Base-by-base conservation (phyloP, 306 rosid genomes). In the Prunus fruticosa region DNA sequence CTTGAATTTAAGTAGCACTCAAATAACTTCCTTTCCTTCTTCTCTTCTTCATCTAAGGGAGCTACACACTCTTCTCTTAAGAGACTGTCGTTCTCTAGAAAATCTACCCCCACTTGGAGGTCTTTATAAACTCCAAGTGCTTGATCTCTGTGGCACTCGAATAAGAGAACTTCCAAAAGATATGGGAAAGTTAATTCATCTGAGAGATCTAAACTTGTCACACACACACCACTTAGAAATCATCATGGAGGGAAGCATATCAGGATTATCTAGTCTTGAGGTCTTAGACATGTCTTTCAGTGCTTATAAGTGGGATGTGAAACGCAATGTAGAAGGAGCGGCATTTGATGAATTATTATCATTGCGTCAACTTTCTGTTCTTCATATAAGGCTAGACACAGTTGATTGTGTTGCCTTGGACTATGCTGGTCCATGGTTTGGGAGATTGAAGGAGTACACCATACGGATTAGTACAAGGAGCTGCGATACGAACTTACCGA, bases 31-130 rank as follows among this genome's bases (percentile, higher is more conserved):
- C 56, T 65, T 79, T 73, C 78, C 82, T 45, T 50, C 25, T 71
- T 72, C 82, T 72, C 49, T 72, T 52, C 43, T 64, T 64, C 78
- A 72, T 14, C 67, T 79, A 43, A 41, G 68, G 3, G 82, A 79
- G 50, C 62, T 79, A 11, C 52, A 62, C 38, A 75, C 82, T 71
- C 77, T 78, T 63, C 47, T 78, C 50, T 64, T 72, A 51, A 64
- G 77, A 67, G 58, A 53, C 16, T 78, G 77, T 28, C 52, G 14
- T 16, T 25, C 6, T 43, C 73, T 71, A 38, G 62, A 72, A 72
- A 50, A 10, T 46, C 34, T 72, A 15, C 77, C 82, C 18, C 60
- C 69, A 52, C n/a, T 79, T 12, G 82, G 66, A 64, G 60, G 25
- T 16, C 77, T 72, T 13, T 5, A 34, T 43, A 64, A 47, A 52